Percentiles rank a stretch among this genome's conserved stretches.
These are phyloP conservation scores for Beta macrorhiza DNA, from an alignment of 179 eudicot genomes.

Conservation along the genomic window DNA sequence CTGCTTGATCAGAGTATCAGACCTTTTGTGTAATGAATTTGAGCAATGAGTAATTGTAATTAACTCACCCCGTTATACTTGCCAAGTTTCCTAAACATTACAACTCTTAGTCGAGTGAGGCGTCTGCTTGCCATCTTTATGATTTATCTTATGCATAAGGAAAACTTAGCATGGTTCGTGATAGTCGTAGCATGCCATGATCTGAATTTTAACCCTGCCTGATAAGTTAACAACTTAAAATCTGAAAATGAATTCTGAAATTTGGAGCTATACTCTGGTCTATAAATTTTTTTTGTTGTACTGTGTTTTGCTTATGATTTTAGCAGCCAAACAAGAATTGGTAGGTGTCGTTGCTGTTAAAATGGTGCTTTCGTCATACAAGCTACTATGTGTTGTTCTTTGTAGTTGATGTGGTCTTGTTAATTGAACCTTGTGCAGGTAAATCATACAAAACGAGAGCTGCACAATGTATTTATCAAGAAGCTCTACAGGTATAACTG, in stretches of 20 bases:
- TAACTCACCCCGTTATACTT: neutral
- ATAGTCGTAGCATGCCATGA: neutral
- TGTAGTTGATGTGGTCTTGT: neutral
- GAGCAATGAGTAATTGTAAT: neutral
- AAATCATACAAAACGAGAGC: conserved; percentile 83
- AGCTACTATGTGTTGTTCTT: neutral
- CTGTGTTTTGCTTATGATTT: neutral
- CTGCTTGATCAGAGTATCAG: neutral
- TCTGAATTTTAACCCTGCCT: neutral
- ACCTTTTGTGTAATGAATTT: neutral
- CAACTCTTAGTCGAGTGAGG: neutral
- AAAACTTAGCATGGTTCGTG: neutral
- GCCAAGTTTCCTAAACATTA: neutral
- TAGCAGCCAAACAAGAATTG: neutral
- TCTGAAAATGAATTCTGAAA: neutral
- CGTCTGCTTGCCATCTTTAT: neutral
- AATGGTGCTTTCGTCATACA: neutral
- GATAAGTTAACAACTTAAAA: neutral
- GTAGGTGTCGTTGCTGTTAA: neutral
- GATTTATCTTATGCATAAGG: neutral
- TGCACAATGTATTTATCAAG: conserved; percentile 83
- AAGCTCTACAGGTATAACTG: conserved; percentile 72
- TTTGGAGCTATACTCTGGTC: neutral
- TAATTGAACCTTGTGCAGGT: conserved; percentile 46
- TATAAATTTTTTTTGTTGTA: neutral